Base-by-base conservation (phyloP, 106 monocot genomes). In the Dendrobium huoshanense region DNA sequence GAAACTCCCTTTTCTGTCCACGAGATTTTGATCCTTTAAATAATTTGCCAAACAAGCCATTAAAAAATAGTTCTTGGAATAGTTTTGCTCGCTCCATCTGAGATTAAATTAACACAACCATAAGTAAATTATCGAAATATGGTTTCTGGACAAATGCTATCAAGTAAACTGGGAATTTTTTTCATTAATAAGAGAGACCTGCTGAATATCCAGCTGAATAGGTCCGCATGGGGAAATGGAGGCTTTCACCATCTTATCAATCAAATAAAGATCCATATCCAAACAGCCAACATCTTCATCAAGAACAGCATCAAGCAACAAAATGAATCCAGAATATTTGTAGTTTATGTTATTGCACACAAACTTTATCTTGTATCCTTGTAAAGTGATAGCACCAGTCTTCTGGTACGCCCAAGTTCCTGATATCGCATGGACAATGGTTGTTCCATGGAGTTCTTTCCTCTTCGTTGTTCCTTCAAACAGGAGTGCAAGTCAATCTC, bases 11-110 rank as follows among this genome's bases (percentile, higher is more conserved):
- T 20, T 58, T 80, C 5, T 42, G 51, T 42, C 82, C 86, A 72
- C 83, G 40, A 24, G 83, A 79, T 80, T 78, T 91, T 7, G 88
- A 85, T 48, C 88, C 88, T 24, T 9, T 83, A 45, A 95, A 87
- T 61, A 99, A 76, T 78, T 90, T 92, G 10, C 99, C 99, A 88
- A 99, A 99, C 78, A 91, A 80, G 20, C 95, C 95, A 86, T 99
- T 99, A 58, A 99, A 99, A 81, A 95, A 88, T 78, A 99, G 77
- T 70, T 93, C 93, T 13, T 99, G 99, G 45, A 95, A 99, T 41
- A 81, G 25, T 81, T 95, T 99, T 84, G 91, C 88, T 77, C 92
- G 70, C 24, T 89, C 85, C 67, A 94, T 84, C 94, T 97, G 80
- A 78, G n/a, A 83, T 51, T 67, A 85, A 67, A 75, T 51, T 72